These are phyloP conservation scores for Colletotrichum neosansevieriae DNA, from an alignment of 2,329 filamentous ascomycete genomes.

Conservation along the genomic window DNA sequence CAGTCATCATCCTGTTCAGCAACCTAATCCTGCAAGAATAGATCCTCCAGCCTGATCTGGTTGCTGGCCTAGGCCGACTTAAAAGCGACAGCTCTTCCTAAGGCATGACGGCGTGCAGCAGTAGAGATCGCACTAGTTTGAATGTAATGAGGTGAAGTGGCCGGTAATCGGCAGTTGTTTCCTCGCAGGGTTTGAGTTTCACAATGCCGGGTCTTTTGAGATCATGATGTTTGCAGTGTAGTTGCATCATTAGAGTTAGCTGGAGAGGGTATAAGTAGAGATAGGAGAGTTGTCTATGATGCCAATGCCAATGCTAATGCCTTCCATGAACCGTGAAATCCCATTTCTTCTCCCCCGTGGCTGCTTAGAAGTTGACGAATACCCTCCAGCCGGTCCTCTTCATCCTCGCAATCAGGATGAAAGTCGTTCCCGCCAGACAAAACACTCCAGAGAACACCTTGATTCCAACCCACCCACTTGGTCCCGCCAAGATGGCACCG, in stretches of 20 bases:
- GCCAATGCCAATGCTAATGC: neutral
- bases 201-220: too few relatives aligned
- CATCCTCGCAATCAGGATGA: slow-evolving; percentile 44
- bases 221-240: too few relatives aligned
- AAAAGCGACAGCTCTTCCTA: neutral
- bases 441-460: slow-evolving; percentile 53
- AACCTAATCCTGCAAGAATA: too few relatives aligned
- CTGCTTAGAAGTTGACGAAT: slow-evolving; percentile 43
- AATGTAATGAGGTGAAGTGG: too few relatives aligned
- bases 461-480: slow-evolving; percentile 49
- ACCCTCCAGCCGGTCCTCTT: slow-evolving; percentile 45
- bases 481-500: slow-evolving; percentile 55
- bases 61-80: too few relatives aligned
- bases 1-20: too few relatives aligned
- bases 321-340: neutral
- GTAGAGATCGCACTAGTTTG: neutral
- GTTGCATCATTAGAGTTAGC: too few relatives aligned
- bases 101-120: neutral
- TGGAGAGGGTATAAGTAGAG: neutral
- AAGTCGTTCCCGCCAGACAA: slow-evolving; percentile 47
- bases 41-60: too few relatives aligned
- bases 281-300: slow-evolving; percentile 12
- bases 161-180: too few relatives aligned
- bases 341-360: neutral
- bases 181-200: too few relatives aligned